A percentile compares a stretch with the other conserved stretches of the same genome.
These are phyloP conservation scores for Phytophthora citricola DNA, from an alignment of 352 stramenopile genomes.

Conservation along the genomic window DNA sequence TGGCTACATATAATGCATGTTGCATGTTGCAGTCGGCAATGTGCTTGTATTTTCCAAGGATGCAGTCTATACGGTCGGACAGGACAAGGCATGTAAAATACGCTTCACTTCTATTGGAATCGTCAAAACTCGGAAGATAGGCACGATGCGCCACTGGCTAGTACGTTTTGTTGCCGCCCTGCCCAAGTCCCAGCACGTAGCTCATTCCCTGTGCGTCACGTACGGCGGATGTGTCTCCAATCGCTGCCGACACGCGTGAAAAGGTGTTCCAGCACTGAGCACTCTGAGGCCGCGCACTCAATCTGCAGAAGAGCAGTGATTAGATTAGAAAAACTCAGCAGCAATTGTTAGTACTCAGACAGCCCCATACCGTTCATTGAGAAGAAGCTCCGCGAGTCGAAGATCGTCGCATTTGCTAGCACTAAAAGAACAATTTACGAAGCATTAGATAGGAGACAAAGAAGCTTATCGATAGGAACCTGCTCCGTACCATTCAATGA, in stretches of 20 bases:
- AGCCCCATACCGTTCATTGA: constrained; percentile 72
- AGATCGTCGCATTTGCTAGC: constrained; percentile 75
- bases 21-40: constrained; percentile 14
- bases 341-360: neutral
- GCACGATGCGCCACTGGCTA: constrained; percentile 32
- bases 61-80: constrained; percentile 24
- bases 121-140: constrained; percentile 22
- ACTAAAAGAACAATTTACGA: constrained; percentile 27
- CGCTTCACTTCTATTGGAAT: neutral
- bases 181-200: constrained; percentile 85
- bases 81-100: constrained; percentile 3
- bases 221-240: constrained; percentile 76
- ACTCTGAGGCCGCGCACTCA: constrained; percentile 78
- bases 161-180: constrained; percentile 80
- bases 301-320: constrained; percentile 26
- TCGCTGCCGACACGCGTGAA: constrained; percentile 71
- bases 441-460: neutral
- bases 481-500: constrained; percentile 76
- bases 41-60: constrained; percentile 19
- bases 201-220: constrained; percentile 89
- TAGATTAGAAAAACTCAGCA: no score
- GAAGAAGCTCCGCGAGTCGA: constrained; percentile 75
- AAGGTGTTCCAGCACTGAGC: constrained; percentile 85
- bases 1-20: constrained; percentile 13
- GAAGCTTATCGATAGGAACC: neutral